phyloP scores from a whole-genome alignment of 768 basidiomycete species.

The Clitopilus hobsonii region DNA sequence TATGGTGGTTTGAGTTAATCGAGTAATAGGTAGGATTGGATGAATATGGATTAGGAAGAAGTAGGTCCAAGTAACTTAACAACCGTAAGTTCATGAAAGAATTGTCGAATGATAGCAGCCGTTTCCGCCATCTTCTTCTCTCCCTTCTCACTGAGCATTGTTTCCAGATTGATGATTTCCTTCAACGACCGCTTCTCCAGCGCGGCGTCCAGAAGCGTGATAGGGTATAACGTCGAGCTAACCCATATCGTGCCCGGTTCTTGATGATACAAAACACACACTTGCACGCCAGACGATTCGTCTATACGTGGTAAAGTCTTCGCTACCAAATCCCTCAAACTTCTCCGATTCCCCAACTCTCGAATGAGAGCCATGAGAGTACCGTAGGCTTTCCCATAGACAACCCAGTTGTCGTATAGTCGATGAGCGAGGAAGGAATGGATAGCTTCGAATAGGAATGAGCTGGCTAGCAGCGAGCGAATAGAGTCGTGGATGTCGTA shows the following conservation, averaged over 20 bases:
- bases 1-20: no score
- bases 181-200: conserved; percentile 1
- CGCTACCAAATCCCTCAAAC: not conserved
- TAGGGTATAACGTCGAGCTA: conserved; percentile 1
- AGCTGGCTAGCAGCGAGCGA: not conserved
- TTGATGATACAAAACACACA: conserved; percentile 4
- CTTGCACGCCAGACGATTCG: conserved; percentile 5
- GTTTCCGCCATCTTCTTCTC: not conserved
- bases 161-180: conserved; percentile 4
- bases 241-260: not conserved
- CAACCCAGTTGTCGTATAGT: conserved; percentile 6
- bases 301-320: not conserved
- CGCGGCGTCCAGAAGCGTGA: not conserved
- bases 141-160: not conserved
- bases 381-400: conserved; percentile 3
- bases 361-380: not conserved
- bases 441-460: not conserved
- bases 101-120: not conserved
- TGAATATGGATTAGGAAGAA: not conserved
- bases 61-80: conserved; percentile 1
- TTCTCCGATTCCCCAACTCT: not conserved
- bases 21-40: no score
- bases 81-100: not conserved
- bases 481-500: not conserved
- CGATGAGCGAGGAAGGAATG: not conserved